phyloP scores from a whole-genome alignment of 2,329 filamentous ascomycete species.

The Fusarium sulawesiense region DNA sequence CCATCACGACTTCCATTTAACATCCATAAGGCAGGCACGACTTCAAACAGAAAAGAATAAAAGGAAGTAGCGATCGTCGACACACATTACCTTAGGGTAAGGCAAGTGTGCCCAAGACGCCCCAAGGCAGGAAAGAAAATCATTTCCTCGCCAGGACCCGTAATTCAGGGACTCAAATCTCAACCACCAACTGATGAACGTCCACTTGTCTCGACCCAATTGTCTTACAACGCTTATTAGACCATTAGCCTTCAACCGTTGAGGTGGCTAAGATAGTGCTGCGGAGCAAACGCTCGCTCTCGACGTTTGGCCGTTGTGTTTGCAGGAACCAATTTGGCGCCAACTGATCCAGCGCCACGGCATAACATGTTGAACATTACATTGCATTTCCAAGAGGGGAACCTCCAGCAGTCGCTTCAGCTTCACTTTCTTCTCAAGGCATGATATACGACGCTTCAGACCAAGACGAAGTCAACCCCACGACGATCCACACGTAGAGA shows the following conservation, averaged over 20 bases:
- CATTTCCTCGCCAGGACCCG: background rate
- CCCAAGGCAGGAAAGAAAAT: background rate
- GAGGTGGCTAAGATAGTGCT: slow-evolving; percentile 14
- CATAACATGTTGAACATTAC: background rate
- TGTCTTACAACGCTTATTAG: slow-evolving; percentile 15
- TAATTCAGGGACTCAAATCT: slow-evolving; percentile 8
- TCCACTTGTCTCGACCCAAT: slow-evolving; percentile 26
- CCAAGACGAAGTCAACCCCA: slow-evolving; percentile 30
- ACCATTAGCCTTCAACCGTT: slow-evolving; percentile 9
- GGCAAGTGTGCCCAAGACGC: slow-evolving; percentile 8
- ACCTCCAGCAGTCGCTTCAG: slow-evolving; percentile 15
- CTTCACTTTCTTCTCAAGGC: slow-evolving; percentile 15
- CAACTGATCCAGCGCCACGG: slow-evolving; percentile 20
- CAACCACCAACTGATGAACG: slow-evolving; percentile 9
- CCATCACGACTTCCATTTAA: background rate
- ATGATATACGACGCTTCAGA: slow-evolving; percentile 12
- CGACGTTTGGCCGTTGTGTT: slow-evolving; percentile 41
- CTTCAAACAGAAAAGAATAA: background rate
- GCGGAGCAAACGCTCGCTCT: slow-evolving; percentile 24
- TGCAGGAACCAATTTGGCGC: slow-evolving; percentile 19
- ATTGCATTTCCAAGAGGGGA: slow-evolving; percentile 8
- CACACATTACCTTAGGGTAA: background rate
- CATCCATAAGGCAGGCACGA: background rate
- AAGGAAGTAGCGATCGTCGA: background rate
- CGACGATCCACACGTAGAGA: slow-evolving; percentile 38